phyloP scores from a whole-genome alignment of 345 rosid genomes.

The Acer yangbiense region DNA sequence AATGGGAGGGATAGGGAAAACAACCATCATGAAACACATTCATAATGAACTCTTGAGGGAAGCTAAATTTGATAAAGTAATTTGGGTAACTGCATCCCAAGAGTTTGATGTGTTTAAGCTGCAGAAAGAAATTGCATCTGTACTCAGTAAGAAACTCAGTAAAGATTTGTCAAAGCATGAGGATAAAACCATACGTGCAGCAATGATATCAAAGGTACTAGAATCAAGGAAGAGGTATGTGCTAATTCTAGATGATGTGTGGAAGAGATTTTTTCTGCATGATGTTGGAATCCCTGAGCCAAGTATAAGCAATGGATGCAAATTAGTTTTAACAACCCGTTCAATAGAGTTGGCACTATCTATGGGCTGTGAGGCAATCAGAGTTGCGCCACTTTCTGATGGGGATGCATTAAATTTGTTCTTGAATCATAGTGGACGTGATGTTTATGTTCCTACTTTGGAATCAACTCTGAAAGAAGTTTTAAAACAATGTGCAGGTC shows the following conservation, averaged over 20 bases:
- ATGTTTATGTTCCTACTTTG: not conserved
- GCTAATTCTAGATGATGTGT: slow-evolving; percentile 32
- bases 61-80: not conserved
- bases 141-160: not conserved
- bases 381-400: not conserved
- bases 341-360: not conserved
- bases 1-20: slow-evolving; percentile 25
- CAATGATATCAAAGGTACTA: not conserved
- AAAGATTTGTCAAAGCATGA: not conserved
- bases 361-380: not conserved
- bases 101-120: slow-evolving; percentile 4
- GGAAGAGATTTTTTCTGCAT: not conserved
- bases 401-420: not conserved
- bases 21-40: slow-evolving; percentile 8
- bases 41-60: not conserved
- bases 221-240: not conserved
- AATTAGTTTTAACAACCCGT: slow-evolving; percentile 2
- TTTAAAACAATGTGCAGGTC: slow-evolving; percentile 6
- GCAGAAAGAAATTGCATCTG: slow-evolving; percentile 15
- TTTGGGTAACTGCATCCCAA: slow-evolving; percentile 25
- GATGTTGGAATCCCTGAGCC: slow-evolving; percentile 22
- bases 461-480: not conserved
- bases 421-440: not conserved
- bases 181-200: slow-evolving; percentile 4
- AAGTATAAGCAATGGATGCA: not conserved